A percentile compares a stretch with the other conserved stretches of the same genome.
Evolutionary conservation across 108 stramenopile genomes (phyloP).

Genomic region (Cafeteria roenbergensis): DNA sequence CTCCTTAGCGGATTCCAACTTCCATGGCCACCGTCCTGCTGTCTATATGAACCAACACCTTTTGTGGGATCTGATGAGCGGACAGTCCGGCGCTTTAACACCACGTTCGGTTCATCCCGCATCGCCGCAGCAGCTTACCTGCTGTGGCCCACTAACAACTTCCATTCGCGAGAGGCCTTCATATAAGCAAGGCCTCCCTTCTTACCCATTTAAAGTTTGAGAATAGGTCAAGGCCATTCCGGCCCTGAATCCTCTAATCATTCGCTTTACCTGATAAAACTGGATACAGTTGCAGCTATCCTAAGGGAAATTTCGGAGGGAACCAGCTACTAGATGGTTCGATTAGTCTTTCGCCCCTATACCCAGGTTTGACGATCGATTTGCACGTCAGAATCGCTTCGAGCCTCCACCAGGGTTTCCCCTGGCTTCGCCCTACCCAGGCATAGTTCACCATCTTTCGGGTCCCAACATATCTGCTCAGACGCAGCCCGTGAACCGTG

Average conservation of each 20-base stretch:
- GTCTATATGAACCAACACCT: constrained; percentile 91
- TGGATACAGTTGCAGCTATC: constrained; percentile 65
- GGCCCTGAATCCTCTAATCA: constrained; percentile 84
- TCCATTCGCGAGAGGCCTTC: constrained; percentile 74
- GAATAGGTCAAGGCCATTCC: constrained; percentile 79
- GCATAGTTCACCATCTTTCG: constrained; percentile 94
- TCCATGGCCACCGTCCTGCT: constrained; percentile 94
- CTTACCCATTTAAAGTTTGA: constrained; percentile 93
- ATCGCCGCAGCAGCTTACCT: constrained; percentile 92
- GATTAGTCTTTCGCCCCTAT: constrained; percentile 95
- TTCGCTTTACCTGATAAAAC: constrained; percentile 94
- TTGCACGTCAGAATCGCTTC: constrained; percentile 75
- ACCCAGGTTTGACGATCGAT: constrained; percentile 83
- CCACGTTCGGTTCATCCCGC: constrained; percentile 89
- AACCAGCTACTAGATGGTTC: constrained; percentile 91
- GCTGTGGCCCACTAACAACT: constrained; percentile 85
- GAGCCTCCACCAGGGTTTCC: constrained; percentile 87
- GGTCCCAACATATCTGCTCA: constrained; percentile 77
- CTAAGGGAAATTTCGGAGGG: constrained; percentile 90
- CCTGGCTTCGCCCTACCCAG: constrained; percentile 84
- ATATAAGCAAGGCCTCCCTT: constrained; percentile 76
- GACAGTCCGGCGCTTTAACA: constrained; percentile 86
- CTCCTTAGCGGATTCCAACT: constrained; percentile 66
- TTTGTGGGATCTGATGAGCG: constrained; percentile 93
- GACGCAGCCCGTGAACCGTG: constrained; percentile 75